These are phyloP conservation scores for Alternaria sp. DNA, from an alignment of 2,329 filamentous ascomycete genomes.

Conservation along the genomic window DNA sequence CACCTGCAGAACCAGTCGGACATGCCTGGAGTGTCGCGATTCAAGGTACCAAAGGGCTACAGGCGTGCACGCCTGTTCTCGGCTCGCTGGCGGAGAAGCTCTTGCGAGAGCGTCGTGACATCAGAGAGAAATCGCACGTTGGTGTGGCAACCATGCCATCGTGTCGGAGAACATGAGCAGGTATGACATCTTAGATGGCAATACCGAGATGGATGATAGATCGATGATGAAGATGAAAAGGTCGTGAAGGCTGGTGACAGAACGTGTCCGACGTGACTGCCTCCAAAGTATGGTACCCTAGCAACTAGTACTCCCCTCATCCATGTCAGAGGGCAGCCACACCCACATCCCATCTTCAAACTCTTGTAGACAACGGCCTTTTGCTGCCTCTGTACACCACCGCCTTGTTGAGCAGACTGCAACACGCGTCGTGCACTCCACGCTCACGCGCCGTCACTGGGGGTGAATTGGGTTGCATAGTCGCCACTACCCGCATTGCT, in stretches of 20 bases:
- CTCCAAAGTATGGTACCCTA: slow-evolving; percentile 35
- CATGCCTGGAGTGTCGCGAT: not conserved
- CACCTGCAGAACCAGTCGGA: not conserved
- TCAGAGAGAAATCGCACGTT: not conserved
- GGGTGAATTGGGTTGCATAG: slow-evolving; percentile 2
- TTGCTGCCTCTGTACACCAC: slow-evolving; percentile 1
- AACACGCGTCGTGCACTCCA: not conserved
- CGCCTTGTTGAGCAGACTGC: not conserved
- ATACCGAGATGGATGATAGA: slow-evolving; percentile 4
- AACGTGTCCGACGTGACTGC: slow-evolving; percentile 17
- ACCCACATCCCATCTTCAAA: slow-evolving; percentile 14
- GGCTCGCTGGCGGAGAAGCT: not conserved
- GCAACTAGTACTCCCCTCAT: slow-evolving; percentile 30
- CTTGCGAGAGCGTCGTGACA: slow-evolving; percentile 3
- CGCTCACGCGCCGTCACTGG: slow-evolving; percentile 1
- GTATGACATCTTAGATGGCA: slow-evolving; percentile 2
- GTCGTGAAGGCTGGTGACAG: slow-evolving; percentile 13
- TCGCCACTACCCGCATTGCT: slow-evolving; percentile 5
- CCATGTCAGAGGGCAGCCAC: slow-evolving; percentile 27
- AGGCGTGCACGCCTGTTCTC: not conserved
- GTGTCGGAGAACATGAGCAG: not conserved
- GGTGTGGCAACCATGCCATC: not conserved
- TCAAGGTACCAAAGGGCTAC: not conserved
- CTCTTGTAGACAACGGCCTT: slow-evolving; percentile 9
- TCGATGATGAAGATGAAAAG: slow-evolving; percentile 12